Evolutionary conservation across 441 rosid genomes (phyloP).

Genomic region (Euphorbia celastroides): DNA sequence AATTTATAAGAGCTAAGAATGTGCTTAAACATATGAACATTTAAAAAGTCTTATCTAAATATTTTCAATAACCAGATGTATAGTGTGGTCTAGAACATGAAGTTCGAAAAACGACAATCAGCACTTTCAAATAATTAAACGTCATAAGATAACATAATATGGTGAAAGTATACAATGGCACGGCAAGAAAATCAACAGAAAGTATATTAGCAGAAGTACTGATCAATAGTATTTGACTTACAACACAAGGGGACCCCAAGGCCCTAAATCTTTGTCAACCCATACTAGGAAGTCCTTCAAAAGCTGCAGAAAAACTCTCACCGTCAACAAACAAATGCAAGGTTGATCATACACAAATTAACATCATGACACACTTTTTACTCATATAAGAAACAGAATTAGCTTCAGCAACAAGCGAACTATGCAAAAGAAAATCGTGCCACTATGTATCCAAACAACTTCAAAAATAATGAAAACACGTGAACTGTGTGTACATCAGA

Average conservation of each 20-base stretch:
- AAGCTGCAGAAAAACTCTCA: slow-evolving; percentile 41
- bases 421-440: background rate
- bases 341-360: background rate
- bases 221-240: slow-evolving; percentile 38
- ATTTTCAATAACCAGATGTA: background rate
- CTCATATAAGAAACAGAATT: background rate
- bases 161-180: background rate
- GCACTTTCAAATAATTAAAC: background rate
- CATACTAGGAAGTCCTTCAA: slow-evolving; percentile 87
- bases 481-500: background rate
- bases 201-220: slow-evolving; percentile 2
- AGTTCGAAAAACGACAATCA: background rate
- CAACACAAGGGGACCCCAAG: slow-evolving; percentile 95
- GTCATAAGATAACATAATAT: background rate
- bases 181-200: background rate
- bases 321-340: slow-evolving; percentile 17
- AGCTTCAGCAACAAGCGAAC: background rate
- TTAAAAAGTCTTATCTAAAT: background rate
- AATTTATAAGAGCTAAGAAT: slow-evolving; percentile 3
- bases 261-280: slow-evolving; percentile 94
- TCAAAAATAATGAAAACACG: background rate
- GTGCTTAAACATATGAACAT: background rate
- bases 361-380: background rate
- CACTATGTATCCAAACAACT: background rate
- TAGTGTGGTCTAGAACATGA: background rate